These are phyloP conservation scores for Pythium utonaiense DNA, from an alignment of 352 stramenopile genomes.

Conservation along the genomic window DNA sequence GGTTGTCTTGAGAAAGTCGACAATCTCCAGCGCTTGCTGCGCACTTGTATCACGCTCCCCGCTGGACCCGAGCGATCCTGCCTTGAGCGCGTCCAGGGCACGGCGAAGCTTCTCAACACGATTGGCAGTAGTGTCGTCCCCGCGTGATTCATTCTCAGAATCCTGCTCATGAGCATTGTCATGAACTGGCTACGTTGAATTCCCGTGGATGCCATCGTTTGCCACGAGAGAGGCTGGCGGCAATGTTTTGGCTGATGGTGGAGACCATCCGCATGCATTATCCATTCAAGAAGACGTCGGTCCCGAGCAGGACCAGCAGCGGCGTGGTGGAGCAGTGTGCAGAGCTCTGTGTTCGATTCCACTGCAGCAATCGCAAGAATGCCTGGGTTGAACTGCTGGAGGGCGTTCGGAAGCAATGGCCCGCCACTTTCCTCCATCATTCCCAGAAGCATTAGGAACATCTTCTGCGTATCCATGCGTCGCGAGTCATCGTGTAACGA, in stretches of 20 bases:
- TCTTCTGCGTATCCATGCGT: neutral
- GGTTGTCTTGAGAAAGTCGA: neutral
- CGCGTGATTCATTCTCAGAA: too few relatives aligned
- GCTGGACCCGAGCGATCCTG: neutral
- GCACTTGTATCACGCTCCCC: neutral
- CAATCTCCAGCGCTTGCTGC: neutral
- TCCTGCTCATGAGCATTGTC: too few relatives aligned
- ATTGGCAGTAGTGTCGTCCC: neutral
- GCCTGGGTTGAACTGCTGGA: slow-evolving; percentile 12
- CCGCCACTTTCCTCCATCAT: neutral
- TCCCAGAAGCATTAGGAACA: neutral
- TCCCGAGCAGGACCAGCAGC: slow-evolving; percentile 29
- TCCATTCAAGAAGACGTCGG: slow-evolving; percentile 30
- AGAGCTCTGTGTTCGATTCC: neutral
- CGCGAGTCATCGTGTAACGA: neutral
- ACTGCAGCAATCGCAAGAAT: neutral
- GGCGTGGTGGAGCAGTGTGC: slow-evolving; percentile 25
- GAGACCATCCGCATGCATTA: slow-evolving; percentile 31
- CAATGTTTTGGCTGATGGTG: slow-evolving; percentile 13
- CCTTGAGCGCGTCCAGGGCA: neutral
- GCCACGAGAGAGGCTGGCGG: too few relatives aligned
- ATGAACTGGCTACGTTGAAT: slow-evolving; percentile 13
- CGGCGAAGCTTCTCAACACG: neutral
- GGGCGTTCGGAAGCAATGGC: neutral
- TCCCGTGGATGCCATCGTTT: too few relatives aligned